Evolutionary conservation across 1,139 yeast species (phyloP).

Genomic region (Candida sp.): DNA sequence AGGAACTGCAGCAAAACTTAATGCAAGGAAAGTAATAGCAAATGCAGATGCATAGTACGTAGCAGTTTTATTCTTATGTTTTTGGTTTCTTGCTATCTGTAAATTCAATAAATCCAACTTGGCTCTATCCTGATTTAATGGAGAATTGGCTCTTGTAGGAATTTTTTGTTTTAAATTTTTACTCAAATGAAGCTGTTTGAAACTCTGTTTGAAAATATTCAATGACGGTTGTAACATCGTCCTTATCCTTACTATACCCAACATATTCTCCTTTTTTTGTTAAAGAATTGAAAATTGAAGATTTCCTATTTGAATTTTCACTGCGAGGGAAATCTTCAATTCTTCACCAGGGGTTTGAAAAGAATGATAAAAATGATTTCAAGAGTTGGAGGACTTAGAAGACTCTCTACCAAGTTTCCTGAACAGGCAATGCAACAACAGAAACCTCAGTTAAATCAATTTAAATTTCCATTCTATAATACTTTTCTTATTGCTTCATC

Average conservation of each 20-base stretch:
- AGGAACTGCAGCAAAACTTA: constrained; percentile 92
- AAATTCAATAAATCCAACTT: constrained; percentile 12
- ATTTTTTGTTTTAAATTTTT: neutral
- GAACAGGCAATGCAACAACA: constrained; percentile 1
- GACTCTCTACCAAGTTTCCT: constrained; percentile 6
- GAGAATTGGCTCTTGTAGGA: constrained; percentile 1
- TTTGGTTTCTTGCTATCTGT: constrained; percentile 28
- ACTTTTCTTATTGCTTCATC: constrained; percentile 40
- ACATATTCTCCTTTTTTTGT: neutral
- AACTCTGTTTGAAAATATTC: neutral
- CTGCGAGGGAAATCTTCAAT: neutral
- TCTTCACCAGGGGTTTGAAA: neutral
- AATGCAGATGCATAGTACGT: constrained; percentile 73
- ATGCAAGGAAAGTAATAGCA: constrained; percentile 69
- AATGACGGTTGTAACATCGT: neutral
- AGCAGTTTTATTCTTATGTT: constrained; percentile 45
- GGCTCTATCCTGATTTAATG: constrained; percentile 10
- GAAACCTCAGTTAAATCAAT: constrained; percentile 36
- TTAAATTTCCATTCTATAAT: constrained; percentile 36
- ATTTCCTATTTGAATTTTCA: neutral
- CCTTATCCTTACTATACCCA: constrained; percentile 1
- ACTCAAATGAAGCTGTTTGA: neutral
- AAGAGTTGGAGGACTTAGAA: too few species aligned
- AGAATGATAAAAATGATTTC: neutral
- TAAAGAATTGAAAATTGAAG: too few species aligned